phyloP scores from a whole-genome alignment of 2,329 filamentous ascomycete species.

The Diaporthe australafricana region DNA sequence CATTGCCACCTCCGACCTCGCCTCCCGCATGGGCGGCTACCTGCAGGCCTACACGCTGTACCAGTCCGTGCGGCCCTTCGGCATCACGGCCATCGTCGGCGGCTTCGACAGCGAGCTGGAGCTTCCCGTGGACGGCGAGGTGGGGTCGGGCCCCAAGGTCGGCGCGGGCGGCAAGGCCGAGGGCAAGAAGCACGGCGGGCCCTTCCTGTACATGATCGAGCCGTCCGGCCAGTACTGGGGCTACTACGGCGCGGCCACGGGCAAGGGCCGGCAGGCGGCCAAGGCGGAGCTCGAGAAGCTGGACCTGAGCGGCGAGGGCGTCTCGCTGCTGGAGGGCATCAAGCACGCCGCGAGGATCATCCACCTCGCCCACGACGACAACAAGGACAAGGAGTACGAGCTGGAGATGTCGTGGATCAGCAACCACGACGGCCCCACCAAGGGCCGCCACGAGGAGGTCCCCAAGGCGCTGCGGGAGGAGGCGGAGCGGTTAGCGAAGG shows the following conservation, averaged over 20 bases:
- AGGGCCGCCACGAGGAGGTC: constrained; percentile 92
- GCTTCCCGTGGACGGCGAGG: constrained; percentile 87
- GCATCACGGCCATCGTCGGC: constrained; percentile 92
- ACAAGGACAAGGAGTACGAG: constrained; percentile 99
- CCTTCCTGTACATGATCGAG: constrained; percentile 98
- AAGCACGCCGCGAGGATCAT: constrained; percentile 98
- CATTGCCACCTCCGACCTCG: constrained; percentile 88
- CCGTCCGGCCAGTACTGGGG: constrained; percentile 98
- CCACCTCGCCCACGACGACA: constrained; percentile 97
- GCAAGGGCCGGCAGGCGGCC: constrained; percentile 95
- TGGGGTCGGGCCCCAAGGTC: constrained; percentile 81
- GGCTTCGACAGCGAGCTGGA: constrained; percentile 94
- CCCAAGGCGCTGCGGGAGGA: constrained; percentile 91
- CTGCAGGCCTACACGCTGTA: constrained; percentile 98
- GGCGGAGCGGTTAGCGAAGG: constrained; percentile 89
- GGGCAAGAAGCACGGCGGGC: constrained; percentile 84
- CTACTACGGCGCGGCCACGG: constrained; percentile 97
- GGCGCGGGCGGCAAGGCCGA: constrained; percentile 86
- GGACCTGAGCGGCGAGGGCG: constrained; percentile 80
- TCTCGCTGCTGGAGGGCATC: constrained; percentile 87
- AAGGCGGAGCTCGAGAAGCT: constrained; percentile 99
- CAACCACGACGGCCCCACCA: constrained; percentile 83
- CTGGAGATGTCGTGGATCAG: constrained; percentile 99
- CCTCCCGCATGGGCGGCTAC: constrained; percentile 93
- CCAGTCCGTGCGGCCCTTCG: constrained; percentile 95